phyloP scores from a whole-genome alignment of 2,329 filamentous ascomycete species.

The Myriangium duriaei region DNA sequence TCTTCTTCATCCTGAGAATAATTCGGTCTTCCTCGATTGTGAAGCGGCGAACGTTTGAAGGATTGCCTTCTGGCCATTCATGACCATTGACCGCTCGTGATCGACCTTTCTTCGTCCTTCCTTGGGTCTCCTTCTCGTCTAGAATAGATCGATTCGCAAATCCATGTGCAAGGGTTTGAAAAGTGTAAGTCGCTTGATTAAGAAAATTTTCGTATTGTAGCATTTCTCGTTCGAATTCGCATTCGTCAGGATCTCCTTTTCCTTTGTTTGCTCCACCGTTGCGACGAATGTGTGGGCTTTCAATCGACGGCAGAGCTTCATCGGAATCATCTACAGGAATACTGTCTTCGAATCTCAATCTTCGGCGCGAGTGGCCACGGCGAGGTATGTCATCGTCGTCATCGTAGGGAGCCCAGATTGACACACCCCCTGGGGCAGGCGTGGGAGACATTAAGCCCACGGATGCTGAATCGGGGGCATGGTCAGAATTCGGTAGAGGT shows the following conservation, averaged over 20 bases:
- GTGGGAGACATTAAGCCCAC: constrained; percentile 1
- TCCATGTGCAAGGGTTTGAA: constrained; percentile 5
- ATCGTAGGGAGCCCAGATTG: constrained; percentile 15
- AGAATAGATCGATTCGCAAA: constrained; percentile 5
- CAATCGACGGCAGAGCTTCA: constrained; percentile 1
- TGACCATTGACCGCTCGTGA: neutral
- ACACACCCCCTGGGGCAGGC: constrained; percentile 4
- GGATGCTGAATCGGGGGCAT: neutral
- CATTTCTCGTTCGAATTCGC: neutral
- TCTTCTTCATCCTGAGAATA: constrained; percentile 30
- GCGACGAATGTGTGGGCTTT: neutral
- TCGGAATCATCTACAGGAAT: neutral
- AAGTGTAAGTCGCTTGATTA: constrained; percentile 4
- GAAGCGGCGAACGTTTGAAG: constrained; percentile 13
- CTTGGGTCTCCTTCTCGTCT: neutral
- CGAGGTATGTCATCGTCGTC: constrained; percentile 2
- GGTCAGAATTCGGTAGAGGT: constrained; percentile 1
- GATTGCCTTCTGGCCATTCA: too few relatives aligned
- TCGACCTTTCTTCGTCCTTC: neutral
- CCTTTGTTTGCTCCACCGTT: neutral
- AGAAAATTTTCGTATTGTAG: neutral
- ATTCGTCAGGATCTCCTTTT: neutral
- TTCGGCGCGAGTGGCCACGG: neutral
- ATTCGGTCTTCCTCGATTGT: constrained; percentile 20
- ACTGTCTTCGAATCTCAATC: constrained; percentile 1